Percentiles rank a stretch among this genome's conserved stretches.
phyloP scores from a whole-genome alignment of 768 basidiomycete genomes.

The Tulasnella sp. region DNA sequence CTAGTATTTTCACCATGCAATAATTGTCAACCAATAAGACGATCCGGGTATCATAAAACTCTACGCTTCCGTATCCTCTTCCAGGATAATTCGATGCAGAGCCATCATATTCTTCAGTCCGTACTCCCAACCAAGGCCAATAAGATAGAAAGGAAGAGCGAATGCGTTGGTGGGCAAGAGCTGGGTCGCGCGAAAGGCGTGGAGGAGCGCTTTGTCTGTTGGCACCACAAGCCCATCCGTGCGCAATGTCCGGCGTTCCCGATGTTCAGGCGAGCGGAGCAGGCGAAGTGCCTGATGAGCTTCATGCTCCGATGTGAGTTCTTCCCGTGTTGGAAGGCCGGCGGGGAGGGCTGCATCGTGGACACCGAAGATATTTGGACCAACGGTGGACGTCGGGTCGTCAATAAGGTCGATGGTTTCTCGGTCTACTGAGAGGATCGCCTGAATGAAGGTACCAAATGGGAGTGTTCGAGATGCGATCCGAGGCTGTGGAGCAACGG shows the following conservation, averaged over 20 bases:
- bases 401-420: conserved; percentile 4
- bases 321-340: background rate
- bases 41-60: background rate
- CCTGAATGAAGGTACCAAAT: conserved; percentile 7
- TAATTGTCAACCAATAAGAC: background rate
- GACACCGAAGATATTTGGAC: background rate
- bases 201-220: background rate
- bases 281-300: background rate
- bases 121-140: conserved; percentile 12
- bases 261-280: background rate
- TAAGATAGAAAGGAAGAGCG: conserved; percentile 1
- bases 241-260: background rate
- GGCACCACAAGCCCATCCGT: background rate
- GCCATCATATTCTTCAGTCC: conserved; percentile 13
- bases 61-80: background rate
- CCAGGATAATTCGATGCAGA: background rate
- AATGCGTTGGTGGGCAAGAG: conserved; percentile 11
- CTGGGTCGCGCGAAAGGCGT: background rate
- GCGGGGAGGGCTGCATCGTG: background rate
- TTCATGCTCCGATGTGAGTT: background rate
- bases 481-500: background rate
- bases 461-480: background rate
- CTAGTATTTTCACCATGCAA: no score
- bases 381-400: background rate
- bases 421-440: conserved; percentile 1